phyloP scores from a whole-genome alignment of 305 asterid species.

The Solanum aculeatissimum region DNA sequence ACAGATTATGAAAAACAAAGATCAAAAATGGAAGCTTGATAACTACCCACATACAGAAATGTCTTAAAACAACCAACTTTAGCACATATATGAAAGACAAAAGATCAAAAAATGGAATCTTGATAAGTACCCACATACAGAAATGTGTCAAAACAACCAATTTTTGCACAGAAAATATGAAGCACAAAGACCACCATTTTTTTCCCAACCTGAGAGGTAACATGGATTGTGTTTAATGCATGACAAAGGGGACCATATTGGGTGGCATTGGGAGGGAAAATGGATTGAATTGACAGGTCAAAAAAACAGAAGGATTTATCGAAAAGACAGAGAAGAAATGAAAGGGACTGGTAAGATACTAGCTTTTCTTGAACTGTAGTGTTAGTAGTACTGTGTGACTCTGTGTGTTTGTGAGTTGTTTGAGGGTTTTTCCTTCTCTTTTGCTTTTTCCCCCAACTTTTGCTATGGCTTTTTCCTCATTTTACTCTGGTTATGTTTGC shows the following conservation, averaged over 20 bases:
- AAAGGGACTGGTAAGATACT: conserved; percentile 1
- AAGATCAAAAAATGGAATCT: not conserved
- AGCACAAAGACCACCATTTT: not conserved
- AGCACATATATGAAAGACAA: too few species aligned
- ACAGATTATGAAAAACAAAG: not conserved
- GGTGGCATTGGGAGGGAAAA: not conserved
- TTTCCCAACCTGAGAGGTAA: not conserved
- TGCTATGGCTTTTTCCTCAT: not conserved
- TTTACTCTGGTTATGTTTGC: not conserved
- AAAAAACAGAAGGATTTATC: not conserved
- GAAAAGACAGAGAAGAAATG: not conserved
- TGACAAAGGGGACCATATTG: not conserved
- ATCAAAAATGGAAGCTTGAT: not conserved
- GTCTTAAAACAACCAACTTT: not conserved
- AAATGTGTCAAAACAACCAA: not conserved
- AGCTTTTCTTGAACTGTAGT: not conserved
- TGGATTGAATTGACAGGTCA: not conserved
- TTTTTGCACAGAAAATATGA: not conserved
- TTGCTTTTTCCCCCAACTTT: not conserved
- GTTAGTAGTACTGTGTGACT: not conserved
- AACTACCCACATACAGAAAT: not conserved
- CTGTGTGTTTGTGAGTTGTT: not conserved
- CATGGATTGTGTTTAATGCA: not conserved
- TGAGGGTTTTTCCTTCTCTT: not conserved
- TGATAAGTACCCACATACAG: not conserved